These are phyloP conservation scores for Rutstroemia sp. DNA, from an alignment of 2,329 filamentous ascomycete species.

Conservation along the genomic window DNA sequence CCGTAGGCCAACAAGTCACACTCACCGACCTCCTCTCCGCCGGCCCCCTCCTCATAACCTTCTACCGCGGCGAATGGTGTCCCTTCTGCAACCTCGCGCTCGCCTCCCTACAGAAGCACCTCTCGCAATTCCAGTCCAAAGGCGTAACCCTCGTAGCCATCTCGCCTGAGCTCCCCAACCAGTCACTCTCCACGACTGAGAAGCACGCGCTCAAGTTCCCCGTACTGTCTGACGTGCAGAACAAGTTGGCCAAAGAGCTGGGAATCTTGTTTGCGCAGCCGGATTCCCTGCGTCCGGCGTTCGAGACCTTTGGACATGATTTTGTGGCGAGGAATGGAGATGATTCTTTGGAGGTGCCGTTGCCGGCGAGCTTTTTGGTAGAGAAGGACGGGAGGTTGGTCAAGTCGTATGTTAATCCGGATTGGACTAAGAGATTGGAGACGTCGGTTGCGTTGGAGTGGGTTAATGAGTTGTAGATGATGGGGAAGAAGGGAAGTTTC, in stretches of 20 bases:
- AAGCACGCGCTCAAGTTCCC: constrained; percentile 35
- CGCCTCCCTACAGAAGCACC: constrained; percentile 30
- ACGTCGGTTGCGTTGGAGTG: constrained; percentile 30
- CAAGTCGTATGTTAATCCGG: constrained; percentile 32
- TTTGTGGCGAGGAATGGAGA: constrained; percentile 32
- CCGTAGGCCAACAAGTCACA: constrained; percentile 29
- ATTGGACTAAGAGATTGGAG: constrained; percentile 34
- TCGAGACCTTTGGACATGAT: constrained; percentile 28
- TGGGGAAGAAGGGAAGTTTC: too few relatives aligned
- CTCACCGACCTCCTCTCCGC: constrained; percentile 28
- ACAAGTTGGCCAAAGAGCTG: constrained; percentile 31
- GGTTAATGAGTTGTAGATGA: constrained; percentile 25
- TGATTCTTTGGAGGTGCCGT: constrained; percentile 32
- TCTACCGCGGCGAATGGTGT: constrained; percentile 41
- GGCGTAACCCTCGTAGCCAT: constrained; percentile 37
- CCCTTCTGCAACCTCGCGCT: constrained; percentile 39
- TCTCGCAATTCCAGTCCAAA: constrained; percentile 31
- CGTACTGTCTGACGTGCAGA: constrained; percentile 35
- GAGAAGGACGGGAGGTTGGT: constrained; percentile 31
- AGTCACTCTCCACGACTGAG: constrained; percentile 31
- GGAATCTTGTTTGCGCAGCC: constrained; percentile 32
- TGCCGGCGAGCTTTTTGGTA: constrained; percentile 35
- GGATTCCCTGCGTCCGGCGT: constrained; percentile 24
- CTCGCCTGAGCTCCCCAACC: constrained; percentile 35
- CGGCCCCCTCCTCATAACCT: constrained; percentile 35